Base-by-base conservation (phyloP, 192 early-diverging fungal genomes). In the Backusella sp. region DNA sequence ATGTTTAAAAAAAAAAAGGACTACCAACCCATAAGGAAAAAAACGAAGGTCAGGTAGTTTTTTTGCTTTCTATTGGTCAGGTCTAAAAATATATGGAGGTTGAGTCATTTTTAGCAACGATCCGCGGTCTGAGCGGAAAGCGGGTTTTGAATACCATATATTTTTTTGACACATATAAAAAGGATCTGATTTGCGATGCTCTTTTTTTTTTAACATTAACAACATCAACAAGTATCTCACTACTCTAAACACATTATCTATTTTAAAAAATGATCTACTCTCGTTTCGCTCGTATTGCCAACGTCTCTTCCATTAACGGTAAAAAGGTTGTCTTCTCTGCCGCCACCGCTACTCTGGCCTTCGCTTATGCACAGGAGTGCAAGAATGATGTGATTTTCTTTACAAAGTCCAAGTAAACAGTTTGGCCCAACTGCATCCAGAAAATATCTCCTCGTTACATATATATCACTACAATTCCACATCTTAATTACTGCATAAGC, bases 341-440 rank as follows among this genome's bases (percentile, higher is more conserved):
- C 44, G 67, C 66, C 65, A 17, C 52, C 9, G 49, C 15, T 67
- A 66, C 77, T n/a, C 41, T 76, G 30, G 67, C 15, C 21, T 71
- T 68, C n/a, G 32, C 44, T 3, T 79, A 79, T 37, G 72, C 34
- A 34, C 77, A 79, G 19, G 72, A 79, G 30, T 79, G 77, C 68
- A 79, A 79, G 73, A 79, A 79, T 65, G 77, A 79, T 62, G 73
- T 79, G 30, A 39, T 79, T 41, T 79, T 69, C 68, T 74, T 68
- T 68, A 74, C 66, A 66, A 79, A 74, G 39, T 36, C 77, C 42
- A 37, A 62, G 35, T 78, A 73, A 73, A 32, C 32, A 70, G 32
- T 32, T 26, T 59, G 3, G 11, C 9, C n/a, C 19, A 9, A 59
- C 2, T 62, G n/a, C 56, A 28, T 62, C 26, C 23, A 4, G 56